Base-by-base conservation (phyloP, 176 grass and related monocot genomes). In the Cenchrus americanus region DNA sequence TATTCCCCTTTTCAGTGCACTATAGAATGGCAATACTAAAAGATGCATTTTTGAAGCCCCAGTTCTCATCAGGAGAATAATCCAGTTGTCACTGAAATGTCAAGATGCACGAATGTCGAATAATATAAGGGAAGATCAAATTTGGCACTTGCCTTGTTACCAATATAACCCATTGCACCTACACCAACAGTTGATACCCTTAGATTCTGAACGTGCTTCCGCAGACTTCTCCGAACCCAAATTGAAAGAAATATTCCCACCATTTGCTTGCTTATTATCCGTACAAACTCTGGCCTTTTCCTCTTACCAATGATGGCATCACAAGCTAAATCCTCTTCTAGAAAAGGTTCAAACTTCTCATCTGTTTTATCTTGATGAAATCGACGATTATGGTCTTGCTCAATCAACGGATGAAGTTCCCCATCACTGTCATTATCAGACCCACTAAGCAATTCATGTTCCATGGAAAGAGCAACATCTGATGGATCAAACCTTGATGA, bases 221-320 rank as follows among this genome's bases (percentile, higher is more conserved):
- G 66, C 42, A 97, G 66, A 74, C 88, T 90, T 91, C 84, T 91
- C 13, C 82, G 79, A 24, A 94, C 92, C 92, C 95, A 97, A 80
- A 97, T 85, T 3, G 95, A 91, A 69, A 93, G 82, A 86, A 82
- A 93, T 85, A 94, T 77, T 10, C 95, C 95, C 44, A 94, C 95
- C 95, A 97, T 97, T 86, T 97, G 92, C 80, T 97, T 97, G 81
- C 95, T 94, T 88, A 94, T 82, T 87, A 94, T 93, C 32, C 92
- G 65, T n/a, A 94, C 84, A 77, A 93, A 94, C 13, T 79, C 66
- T 84, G 84, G 69, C 21, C 21, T 89, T 59, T 91, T 94, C 82
- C 72, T 77, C 62, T 51, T 75, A 60, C 66, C 72, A 61, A 83
- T 50, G 46, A 82, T 78, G 63, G 86, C 53, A 51, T 79, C 78